A percentile compares a stretch with the other conserved stretches of the same genome.
These are phyloP conservation scores for Microbotryomycetes sp. DNA, from an alignment of 1,284 basidiomycete genomes.

Conservation along the genomic window DNA sequence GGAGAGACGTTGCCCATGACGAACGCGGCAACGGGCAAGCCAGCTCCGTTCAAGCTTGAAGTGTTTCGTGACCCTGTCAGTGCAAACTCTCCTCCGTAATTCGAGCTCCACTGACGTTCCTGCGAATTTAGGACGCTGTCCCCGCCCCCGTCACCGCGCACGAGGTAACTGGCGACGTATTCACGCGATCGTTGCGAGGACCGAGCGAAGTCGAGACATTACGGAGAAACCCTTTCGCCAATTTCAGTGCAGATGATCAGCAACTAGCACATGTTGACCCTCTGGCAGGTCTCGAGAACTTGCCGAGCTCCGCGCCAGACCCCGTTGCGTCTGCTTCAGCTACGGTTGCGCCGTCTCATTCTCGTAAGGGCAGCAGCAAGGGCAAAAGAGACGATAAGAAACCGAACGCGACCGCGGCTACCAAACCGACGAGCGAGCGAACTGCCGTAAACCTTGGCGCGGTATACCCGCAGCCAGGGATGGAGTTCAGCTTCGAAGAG, in stretches of 20 bases:
- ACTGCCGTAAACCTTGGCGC: slow-evolving; percentile 22
- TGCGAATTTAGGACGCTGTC: slow-evolving; percentile 12
- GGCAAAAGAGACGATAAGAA: neutral
- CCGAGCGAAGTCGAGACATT: slow-evolving; percentile 47
- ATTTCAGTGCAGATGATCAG: slow-evolving; percentile 41
- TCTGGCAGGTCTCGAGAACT: slow-evolving; percentile 31
- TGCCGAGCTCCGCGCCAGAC: slow-evolving; percentile 30
- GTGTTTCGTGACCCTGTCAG: slow-evolving; percentile 47
- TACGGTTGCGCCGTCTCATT: neutral
- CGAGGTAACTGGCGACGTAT: slow-evolving; percentile 40
- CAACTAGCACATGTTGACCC: slow-evolving; percentile 35
- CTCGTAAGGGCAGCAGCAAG: neutral
- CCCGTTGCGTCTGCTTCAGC: neutral
- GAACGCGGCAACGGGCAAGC: slow-evolving; percentile 22
- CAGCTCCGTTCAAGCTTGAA: slow-evolving; percentile 46
- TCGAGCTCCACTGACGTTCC: neutral
- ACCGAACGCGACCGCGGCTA: neutral
- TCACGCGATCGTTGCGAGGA: slow-evolving; percentile 36
- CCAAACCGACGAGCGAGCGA: slow-evolving; percentile 8
- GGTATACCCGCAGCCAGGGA: slow-evolving; percentile 22
- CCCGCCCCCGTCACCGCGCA: slow-evolving; percentile 29
- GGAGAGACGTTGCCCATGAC: slow-evolving; percentile 43
- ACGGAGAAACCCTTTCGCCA: slow-evolving; percentile 53
- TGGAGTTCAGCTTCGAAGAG: slow-evolving; percentile 33
- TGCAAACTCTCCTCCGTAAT: neutral